These are phyloP conservation scores for Adansonia grandidieri DNA, from an alignment of 441 rosid genomes.

Conservation along the genomic window DNA sequence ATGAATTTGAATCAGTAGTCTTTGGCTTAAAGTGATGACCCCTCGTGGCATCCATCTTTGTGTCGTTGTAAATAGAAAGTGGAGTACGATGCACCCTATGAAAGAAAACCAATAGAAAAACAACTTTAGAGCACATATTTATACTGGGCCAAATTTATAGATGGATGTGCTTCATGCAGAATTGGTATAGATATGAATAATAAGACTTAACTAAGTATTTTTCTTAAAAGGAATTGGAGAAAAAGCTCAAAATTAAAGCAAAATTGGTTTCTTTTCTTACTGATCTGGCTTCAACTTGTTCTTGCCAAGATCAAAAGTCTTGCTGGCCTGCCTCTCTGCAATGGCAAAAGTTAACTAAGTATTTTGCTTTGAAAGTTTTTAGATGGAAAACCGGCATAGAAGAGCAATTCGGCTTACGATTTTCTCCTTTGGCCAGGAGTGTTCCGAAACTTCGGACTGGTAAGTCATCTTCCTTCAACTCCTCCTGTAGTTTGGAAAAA, in stretches of 20 bases:
- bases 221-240: too few relatives aligned
- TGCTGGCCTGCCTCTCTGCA: slow-evolving; percentile 54
- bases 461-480: slow-evolving; percentile 48
- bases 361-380: slow-evolving; percentile 17
- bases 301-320: slow-evolving; percentile 40
- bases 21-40: slow-evolving; percentile 50
- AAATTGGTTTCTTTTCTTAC: slow-evolving; percentile 36
- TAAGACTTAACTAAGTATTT: too few relatives aligned
- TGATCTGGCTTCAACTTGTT: slow-evolving; percentile 55
- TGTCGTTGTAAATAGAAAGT: slow-evolving; percentile 64
- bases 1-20: slow-evolving; percentile 46
- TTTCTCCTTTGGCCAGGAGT: slow-evolving; percentile 56
- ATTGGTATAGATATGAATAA: not conserved
- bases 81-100: slow-evolving; percentile 42
- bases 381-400: not conserved
- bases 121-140: not conserved
- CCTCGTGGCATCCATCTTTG: slow-evolving; percentile 36
- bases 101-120: not conserved
- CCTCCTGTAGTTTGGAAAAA: slow-evolving; percentile 44
- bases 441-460: slow-evolving; percentile 85
- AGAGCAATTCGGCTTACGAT: slow-evolving; percentile 46
- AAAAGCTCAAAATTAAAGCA: not conserved
- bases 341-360: slow-evolving; percentile 10
- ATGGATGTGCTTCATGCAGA: not conserved
- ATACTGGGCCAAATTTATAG: not conserved